phyloP scores from a whole-genome alignment of 2,329 filamentous ascomycete genomes.

The Myriangium duriaei region DNA sequence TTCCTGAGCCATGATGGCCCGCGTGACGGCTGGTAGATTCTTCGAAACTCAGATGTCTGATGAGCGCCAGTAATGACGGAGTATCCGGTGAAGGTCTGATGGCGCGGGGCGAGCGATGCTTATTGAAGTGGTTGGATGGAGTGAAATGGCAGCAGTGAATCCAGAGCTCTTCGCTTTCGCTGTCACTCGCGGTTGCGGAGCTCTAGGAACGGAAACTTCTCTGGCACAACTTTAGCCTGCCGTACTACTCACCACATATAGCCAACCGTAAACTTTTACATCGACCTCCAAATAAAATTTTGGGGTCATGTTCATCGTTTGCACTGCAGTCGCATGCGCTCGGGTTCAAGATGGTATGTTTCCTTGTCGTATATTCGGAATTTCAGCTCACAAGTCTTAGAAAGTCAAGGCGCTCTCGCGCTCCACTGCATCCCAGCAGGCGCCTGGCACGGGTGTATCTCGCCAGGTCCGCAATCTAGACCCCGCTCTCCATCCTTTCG shows the following conservation, averaged over 20 bases:
- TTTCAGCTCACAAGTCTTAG: too few species aligned
- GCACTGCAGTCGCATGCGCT: too few species aligned
- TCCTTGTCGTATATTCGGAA: too few species aligned
- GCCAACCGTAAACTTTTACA: background rate
- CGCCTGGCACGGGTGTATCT: slow-evolving; percentile 52
- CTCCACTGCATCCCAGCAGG: slow-evolving; percentile 51
- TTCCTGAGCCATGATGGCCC: slow-evolving; percentile 33
- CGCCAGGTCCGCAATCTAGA: slow-evolving; percentile 62
- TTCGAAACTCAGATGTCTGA: too few species aligned
- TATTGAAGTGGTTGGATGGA: slow-evolving; percentile 2
- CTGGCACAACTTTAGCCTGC: background rate
- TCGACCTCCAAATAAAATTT: slow-evolving; percentile 5
- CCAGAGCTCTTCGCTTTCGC: too few species aligned
- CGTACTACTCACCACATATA: slow-evolving; percentile 1
- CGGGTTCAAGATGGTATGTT: too few species aligned
- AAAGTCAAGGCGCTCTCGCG: slow-evolving; percentile 57
- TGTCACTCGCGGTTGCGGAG: background rate
- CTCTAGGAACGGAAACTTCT: background rate
- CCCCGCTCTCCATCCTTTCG: slow-evolving; percentile 79
- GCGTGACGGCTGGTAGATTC: background rate
- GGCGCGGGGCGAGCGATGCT: background rate
- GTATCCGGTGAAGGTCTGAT: too few species aligned
- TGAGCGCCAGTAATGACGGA: too few species aligned
- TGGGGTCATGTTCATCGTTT: too few species aligned
- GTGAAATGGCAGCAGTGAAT: too few species aligned